phyloP scores from a whole-genome alignment of 495 filamentous ascomycete species.

The Penicillium pancosmium region DNA sequence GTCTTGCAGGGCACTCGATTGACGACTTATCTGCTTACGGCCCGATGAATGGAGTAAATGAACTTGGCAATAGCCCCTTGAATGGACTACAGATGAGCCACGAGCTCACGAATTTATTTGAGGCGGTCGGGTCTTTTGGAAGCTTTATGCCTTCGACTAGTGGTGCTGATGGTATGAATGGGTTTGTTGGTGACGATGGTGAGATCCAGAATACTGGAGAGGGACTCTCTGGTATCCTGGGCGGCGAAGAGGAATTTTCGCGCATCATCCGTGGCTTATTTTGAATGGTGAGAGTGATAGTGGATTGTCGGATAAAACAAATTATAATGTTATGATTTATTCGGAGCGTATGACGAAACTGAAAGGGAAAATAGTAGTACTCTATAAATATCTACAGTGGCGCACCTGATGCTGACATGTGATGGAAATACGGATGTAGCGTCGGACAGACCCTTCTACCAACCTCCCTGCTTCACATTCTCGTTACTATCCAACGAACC shows the following conservation, averaged over 20 bases:
- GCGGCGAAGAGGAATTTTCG: constrained; percentile 65
- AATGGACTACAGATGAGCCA: constrained; percentile 64
- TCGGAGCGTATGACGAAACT: too few relatives aligned
- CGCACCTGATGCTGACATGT: too few relatives aligned
- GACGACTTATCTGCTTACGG: constrained; percentile 60
- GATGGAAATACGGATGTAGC: too few relatives aligned
- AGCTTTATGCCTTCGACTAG: constrained; percentile 44
- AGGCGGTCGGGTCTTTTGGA: constrained; percentile 64
- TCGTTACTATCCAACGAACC: too few relatives aligned
- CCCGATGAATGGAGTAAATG: constrained; percentile 41
- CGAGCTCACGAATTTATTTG: constrained; percentile 69
- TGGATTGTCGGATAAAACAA: too few relatives aligned
- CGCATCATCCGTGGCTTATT: constrained; percentile 68
- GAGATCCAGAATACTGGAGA: constrained; percentile 50
- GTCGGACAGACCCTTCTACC: too few relatives aligned
- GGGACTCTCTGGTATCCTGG: constrained; percentile 53
- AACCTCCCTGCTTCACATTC: too few relatives aligned
- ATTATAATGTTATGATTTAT: too few relatives aligned
- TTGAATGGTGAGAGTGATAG: constrained; percentile 29
- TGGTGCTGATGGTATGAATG: constrained; percentile 44
- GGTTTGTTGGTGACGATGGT: constrained; percentile 44
- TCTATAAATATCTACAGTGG: too few relatives aligned
- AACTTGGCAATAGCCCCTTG: constrained; percentile 62
- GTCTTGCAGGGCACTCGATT: constrained; percentile 69
- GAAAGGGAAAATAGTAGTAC: too few relatives aligned